Base-by-base conservation (phyloP, 2,329 filamentous ascomycete genomes). In the Ophiobolus disseminans region DNA sequence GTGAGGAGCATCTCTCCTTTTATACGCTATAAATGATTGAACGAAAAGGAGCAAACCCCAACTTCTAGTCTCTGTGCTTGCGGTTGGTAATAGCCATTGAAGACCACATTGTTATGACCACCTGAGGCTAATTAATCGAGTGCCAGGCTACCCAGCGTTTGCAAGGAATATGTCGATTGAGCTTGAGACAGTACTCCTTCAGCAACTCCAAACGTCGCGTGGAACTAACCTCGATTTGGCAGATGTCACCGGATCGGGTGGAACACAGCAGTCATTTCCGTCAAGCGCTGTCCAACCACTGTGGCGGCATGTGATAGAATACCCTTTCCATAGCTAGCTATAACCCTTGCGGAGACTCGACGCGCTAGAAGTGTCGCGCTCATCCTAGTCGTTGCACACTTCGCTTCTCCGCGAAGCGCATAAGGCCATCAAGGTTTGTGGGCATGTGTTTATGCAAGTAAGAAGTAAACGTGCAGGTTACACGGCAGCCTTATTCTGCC, bases 201-300 rank as follows among this genome's bases (percentile, higher is more conserved):
- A n/a, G n/a, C n/a, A n/a, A n/a, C n/a, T n/a, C n/a, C 21, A 22
- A 32, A 25, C 30, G 34, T 16, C 19, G 14, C 36, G 37, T 54
- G 35, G 32, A 40, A 43, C 63, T 66, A 69, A 47, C 48, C 62
- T 50, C 20, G 45, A 63, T 62, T 40, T 46, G 60, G 58, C 45
- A 46, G 51, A 58, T 48, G 62, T 70, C 66, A 69, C 60, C 61
- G 63, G 63, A 52, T 61, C 62, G 57, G 65, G 59, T 56, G 57
- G 58, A 46, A 40, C 43, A 57, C 45, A 51, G 45, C 38, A 40
- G 53, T 61, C 50, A 63, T 58, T 50, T 53, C 56, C 53, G 54
- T 51, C 38, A 34, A 50, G 43, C 37, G 45, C 41, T 34, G 36
- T 48, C 58, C 57, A 61, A 57, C 55, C 56, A 60, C 38, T 20